phyloP scores from a whole-genome alignment of 495 filamentous ascomycete species.

The Penicillium silybi region DNA sequence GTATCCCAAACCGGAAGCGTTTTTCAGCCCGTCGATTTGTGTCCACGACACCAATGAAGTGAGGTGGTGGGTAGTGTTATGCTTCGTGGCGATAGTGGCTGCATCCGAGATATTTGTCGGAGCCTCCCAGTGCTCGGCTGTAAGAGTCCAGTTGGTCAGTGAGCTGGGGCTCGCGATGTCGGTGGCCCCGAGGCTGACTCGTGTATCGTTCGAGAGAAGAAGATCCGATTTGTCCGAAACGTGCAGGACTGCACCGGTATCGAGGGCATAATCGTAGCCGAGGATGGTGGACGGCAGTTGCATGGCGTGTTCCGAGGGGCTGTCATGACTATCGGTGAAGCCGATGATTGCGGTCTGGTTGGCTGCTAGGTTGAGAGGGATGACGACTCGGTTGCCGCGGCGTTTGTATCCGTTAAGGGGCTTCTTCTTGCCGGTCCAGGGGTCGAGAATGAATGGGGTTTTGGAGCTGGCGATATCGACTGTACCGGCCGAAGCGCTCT shows the following conservation, averaged over 20 bases:
- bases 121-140: conserved; percentile 37
- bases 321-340: conserved; percentile 16
- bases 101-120: conserved; percentile 29
- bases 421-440: conserved; percentile 39
- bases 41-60: conserved; percentile 34
- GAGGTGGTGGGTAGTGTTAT: conserved; percentile 30
- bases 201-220: conserved; percentile 25
- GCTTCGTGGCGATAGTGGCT: conserved; percentile 17
- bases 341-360: conserved; percentile 36
- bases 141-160: conserved; percentile 40
- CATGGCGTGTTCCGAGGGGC: conserved; percentile 1
- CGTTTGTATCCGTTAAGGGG: conserved; percentile 29
- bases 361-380: conserved; percentile 28
- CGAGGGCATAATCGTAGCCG: conserved; percentile 13
- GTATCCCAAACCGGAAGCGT: conserved; percentile 60
- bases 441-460: conserved; percentile 33
- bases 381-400: conserved; percentile 12
- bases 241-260: conserved; percentile 12
- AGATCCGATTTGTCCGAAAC: conserved; percentile 9
- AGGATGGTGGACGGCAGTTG: conserved; percentile 14
- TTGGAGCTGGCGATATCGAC: conserved; percentile 23
- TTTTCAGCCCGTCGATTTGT: conserved; percentile 53
- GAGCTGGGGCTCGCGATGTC: conserved; percentile 9
- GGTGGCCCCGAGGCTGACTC: conserved; percentile 8
- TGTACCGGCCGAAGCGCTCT: conserved; percentile 21